Conservation (phyloP, 2,329 filamentous ascomycete genomes). For the Boeremia lycopersici region DNA sequence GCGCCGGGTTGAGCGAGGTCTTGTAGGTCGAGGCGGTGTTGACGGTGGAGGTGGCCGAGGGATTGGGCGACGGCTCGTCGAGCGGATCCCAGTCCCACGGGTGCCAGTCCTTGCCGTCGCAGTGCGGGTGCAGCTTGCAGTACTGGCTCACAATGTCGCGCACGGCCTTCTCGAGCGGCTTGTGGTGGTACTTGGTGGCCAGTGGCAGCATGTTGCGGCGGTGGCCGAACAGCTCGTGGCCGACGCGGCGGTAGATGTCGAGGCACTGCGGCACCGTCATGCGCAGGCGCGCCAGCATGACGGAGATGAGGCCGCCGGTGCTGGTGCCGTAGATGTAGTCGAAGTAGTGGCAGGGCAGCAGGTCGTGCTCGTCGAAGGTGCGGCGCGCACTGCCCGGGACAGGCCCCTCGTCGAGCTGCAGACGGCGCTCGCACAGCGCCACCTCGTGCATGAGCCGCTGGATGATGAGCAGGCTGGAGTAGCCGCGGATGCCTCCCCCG, state of each 20-base stretch:
- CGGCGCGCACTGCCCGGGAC: slow-evolving; percentile 31
- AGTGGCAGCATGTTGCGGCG: slow-evolving; percentile 52
- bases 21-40: slow-evolving; percentile 31
- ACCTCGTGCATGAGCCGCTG: slow-evolving; percentile 57
- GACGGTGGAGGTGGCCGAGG: slow-evolving; percentile 14
- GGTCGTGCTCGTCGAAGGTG: slow-evolving; percentile 49
- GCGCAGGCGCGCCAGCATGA: slow-evolving; percentile 56
- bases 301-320: slow-evolving; percentile 59
- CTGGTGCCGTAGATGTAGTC: slow-evolving; percentile 61
- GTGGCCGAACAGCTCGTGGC: slow-evolving; percentile 56
- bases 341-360: slow-evolving; percentile 59
- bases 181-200: slow-evolving; percentile 57
- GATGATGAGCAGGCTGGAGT: slow-evolving; percentile 57
- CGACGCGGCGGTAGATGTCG: slow-evolving; percentile 54
- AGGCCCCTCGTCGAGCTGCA: slow-evolving; percentile 52
- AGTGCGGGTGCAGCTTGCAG: slow-evolving; percentile 51
- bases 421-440: slow-evolving; percentile 50
- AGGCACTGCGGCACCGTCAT: slow-evolving; percentile 57
- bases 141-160: slow-evolving; percentile 52
- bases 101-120: slow-evolving; percentile 53
- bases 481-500: slow-evolving; percentile 59
- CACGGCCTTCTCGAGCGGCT: slow-evolving; percentile 56
- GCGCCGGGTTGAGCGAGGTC: slow-evolving; percentile 9
- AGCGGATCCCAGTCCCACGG: slow-evolving; percentile 46
- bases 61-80: slow-evolving; percentile 23